These are phyloP conservation scores for Rhodotorula sp. DNA, from an alignment of 1,284 basidiomycete species.

Conservation along the genomic window DNA sequence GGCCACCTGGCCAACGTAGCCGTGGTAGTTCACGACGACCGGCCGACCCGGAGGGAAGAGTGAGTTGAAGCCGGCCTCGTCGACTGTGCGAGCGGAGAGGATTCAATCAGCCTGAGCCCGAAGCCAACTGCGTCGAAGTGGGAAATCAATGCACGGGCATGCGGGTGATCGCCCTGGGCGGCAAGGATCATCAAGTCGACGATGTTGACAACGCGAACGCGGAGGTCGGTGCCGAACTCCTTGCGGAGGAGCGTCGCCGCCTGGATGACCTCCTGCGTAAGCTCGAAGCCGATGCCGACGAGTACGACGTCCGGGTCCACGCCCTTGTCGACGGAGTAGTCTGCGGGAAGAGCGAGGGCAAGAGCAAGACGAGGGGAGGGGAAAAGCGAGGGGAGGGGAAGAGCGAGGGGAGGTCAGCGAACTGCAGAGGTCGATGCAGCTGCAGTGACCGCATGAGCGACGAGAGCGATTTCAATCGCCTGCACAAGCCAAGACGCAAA, in stretches of 20 bases:
- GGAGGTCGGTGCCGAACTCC: constrained; percentile 49
- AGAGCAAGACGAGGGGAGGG: background rate
- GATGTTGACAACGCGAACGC: constrained; percentile 49
- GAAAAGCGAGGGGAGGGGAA: no score
- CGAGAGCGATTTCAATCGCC: constrained; percentile 43
- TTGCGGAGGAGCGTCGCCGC: constrained; percentile 46
- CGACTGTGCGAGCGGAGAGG: constrained; percentile 50
- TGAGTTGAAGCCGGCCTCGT: constrained; percentile 59
- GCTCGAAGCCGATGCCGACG: constrained; percentile 48
- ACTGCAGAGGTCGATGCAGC: no score
- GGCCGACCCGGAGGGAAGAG: constrained; percentile 52
- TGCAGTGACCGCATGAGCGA: no score
- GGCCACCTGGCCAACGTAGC: constrained; percentile 49
- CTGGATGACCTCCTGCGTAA: constrained; percentile 56
- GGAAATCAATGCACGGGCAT: constrained; percentile 54
- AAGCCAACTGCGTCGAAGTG: no score
- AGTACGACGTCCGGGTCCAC: constrained; percentile 58
- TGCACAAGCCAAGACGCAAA: no score
- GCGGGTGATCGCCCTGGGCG: constrained; percentile 70
- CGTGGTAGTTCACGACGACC: constrained; percentile 73
- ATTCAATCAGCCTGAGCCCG: background rate
- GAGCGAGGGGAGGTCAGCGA: no score
- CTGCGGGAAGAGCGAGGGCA: background rate
- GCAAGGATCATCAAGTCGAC: constrained; percentile 72
- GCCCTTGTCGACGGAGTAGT: constrained; percentile 55